phyloP scores from a whole-genome alignment of 768 basidiomycete genomes.

The Tephrocybe rancida region DNA sequence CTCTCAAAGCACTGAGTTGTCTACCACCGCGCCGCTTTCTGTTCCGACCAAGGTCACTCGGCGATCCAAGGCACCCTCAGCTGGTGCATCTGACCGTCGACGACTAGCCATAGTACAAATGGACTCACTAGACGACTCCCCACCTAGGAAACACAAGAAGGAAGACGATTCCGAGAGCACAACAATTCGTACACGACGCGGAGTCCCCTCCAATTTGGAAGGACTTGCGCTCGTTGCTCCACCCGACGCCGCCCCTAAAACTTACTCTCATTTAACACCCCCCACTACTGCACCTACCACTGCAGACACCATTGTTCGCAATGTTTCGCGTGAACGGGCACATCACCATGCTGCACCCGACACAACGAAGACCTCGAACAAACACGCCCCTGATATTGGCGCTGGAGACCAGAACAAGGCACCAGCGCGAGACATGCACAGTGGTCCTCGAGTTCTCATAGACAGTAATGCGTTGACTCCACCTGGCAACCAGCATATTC shows the following conservation, averaged over 20 bases:
- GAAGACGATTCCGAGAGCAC: slow-evolving; percentile 29
- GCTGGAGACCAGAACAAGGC: slow-evolving; percentile 46
- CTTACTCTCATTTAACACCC: slow-evolving; percentile 56
- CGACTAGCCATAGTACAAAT: slow-evolving; percentile 69
- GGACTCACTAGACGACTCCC: slow-evolving; percentile 39
- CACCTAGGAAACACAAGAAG: slow-evolving; percentile 22
- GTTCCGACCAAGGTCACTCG: slow-evolving; percentile 32
- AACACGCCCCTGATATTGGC: slow-evolving; percentile 40
- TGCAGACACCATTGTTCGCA: slow-evolving; percentile 16
- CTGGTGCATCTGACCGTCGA: slow-evolving; percentile 65
- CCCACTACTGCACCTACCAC: slow-evolving; percentile 50
- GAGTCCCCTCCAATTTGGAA: slow-evolving; percentile 39
- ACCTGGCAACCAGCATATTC: slow-evolving; percentile 34
- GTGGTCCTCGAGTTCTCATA: slow-evolving; percentile 24
- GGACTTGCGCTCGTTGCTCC: slow-evolving; percentile 73
- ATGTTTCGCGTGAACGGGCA: slow-evolving; percentile 16
- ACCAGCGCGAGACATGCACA: slow-evolving; percentile 8
- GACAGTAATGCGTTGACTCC: slow-evolving; percentile 29
- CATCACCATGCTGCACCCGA: slow-evolving; percentile 57
- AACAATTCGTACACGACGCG: slow-evolving; percentile 41
- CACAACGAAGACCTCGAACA: slow-evolving; percentile 27
- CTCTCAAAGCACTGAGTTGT: slow-evolving; percentile 28
- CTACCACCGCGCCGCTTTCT: slow-evolving; percentile 23
- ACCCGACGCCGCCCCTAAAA: slow-evolving; percentile 61
- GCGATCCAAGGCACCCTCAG: slow-evolving; percentile 56